Evolutionary conservation across 345 rosid genomes (phyloP), one percentile per base, ranked within the genome.

Genomic region (Psidium friedrichsthalianum): DNA sequence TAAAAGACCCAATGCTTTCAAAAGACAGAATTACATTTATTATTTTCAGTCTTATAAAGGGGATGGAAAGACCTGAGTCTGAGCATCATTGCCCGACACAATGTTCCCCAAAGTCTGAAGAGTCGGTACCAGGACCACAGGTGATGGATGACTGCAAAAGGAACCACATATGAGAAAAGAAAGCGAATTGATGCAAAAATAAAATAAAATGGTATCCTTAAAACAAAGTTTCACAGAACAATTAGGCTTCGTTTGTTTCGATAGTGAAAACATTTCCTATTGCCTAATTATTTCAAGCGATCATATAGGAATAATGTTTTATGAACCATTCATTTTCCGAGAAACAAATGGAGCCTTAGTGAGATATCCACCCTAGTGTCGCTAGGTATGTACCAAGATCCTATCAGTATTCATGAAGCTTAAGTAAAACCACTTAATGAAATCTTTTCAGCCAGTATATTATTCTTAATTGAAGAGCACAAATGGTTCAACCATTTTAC

Each of bases 21-120:
- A 55, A 18, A 82, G 40, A 47, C 49, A 20, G 55, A 27, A 51
- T 58, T 40, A 5, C 0, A 47, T 52, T 20, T 27, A 18, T 10
- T 36, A 82, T 82, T 29, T 16, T 52, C 53, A 29, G 74, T 18
- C 80, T 49, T 14, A 49, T 32, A 82, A 64, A 57, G 82, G 81
- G 56, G 55, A 25, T 15, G 16, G 51, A 83, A 59, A 51, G 86
- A 95, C 98, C 95, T 95, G 96, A 85, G 98, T 94, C 87, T 95
- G 98, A 90, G 90, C 89, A 89, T 95, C 98, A 84, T 95, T 94
- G 76, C 96, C 98, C 9, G 96, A 93, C 59, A 95, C 96, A 18
- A 94, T 93, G 85, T 95, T 95, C 69, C 98, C 98, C 69, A 92
- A 93, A 40, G 95, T 91, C 69, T 93, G 92, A 84, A 95, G 98